phyloP scores from a whole-genome alignment of 306 rosid genomes.

The Glycine soja region DNA sequence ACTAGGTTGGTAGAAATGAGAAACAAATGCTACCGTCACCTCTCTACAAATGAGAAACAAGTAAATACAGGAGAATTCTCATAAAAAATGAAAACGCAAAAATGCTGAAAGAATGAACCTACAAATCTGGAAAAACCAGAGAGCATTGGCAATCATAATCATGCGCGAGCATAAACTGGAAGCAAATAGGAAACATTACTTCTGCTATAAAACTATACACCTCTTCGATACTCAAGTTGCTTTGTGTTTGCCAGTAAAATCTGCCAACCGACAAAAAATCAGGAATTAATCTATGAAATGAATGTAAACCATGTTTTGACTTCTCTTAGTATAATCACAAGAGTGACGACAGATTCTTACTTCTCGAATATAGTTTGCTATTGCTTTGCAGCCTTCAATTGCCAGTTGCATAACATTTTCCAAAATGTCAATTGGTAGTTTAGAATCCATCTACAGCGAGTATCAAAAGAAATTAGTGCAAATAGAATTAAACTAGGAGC shows the following conservation, averaged over 20 bases:
- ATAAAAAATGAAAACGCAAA: too few relatives aligned
- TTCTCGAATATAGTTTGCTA: slow-evolving; percentile 78
- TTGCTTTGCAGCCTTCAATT: slow-evolving; percentile 93
- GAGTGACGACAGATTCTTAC: slow-evolving; percentile 50
- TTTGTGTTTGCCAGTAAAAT: slow-evolving; percentile 75
- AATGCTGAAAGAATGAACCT: not conserved
- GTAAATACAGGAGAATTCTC: too few relatives aligned
- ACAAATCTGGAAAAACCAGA: slow-evolving; percentile 9
- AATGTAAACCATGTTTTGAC: slow-evolving; percentile 9
- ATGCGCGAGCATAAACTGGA: not conserved
- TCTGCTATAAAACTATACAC: slow-evolving; percentile 50
- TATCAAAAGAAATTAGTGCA: slow-evolving; percentile 17
- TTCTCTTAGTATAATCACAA: not conserved
- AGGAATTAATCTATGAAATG: slow-evolving; percentile 29
- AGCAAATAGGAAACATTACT: slow-evolving; percentile 23
- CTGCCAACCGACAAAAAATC: slow-evolving; percentile 55
- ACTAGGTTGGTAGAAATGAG: not conserved
- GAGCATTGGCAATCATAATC: not conserved
- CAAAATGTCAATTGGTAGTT: slow-evolving; percentile 79
- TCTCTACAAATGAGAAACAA: too few relatives aligned
- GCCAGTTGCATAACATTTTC: slow-evolving; percentile 91
- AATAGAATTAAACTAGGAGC: not conserved
- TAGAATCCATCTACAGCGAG: slow-evolving; percentile 82
- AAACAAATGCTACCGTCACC: too few relatives aligned
- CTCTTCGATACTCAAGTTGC: slow-evolving; percentile 72